phyloP scores from a whole-genome alignment of 805 yeast species.

The Schwanniomyces sp. region DNA sequence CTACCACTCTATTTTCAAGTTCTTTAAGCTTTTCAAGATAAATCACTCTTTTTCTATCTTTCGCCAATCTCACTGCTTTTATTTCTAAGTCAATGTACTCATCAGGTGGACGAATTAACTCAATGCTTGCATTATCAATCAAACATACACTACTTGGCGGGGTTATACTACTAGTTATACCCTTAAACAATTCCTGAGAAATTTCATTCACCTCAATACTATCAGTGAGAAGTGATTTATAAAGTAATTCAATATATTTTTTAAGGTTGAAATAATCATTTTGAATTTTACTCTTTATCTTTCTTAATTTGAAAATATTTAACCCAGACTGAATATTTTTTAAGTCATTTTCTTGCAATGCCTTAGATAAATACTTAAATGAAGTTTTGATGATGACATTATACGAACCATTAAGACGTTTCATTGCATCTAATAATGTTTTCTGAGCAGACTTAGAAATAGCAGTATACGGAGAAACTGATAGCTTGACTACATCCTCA shows the following conservation, averaged over 20 bases:
- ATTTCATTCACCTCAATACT: constrained; percentile 51
- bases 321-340: constrained; percentile 66
- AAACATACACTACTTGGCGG: constrained; percentile 47
- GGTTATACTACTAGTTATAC: constrained; percentile 23
- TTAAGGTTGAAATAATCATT: constrained; percentile 56
- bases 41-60: constrained; percentile 51
- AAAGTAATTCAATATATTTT: constrained; percentile 47
- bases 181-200: constrained; percentile 53
- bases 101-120: constrained; percentile 62
- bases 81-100: constrained; percentile 56
- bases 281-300: constrained; percentile 57
- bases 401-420: constrained; percentile 67
- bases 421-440: constrained; percentile 66
- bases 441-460: constrained; percentile 71
- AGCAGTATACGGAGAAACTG: constrained; percentile 69
- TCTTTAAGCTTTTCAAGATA: constrained; percentile 41
- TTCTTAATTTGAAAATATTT: constrained; percentile 53
- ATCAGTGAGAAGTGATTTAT: constrained; percentile 56
- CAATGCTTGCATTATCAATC: constrained; percentile 43
- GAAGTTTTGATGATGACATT: constrained; percentile 51
- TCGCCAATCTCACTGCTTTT: constrained; percentile 59
- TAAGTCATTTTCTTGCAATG: constrained; percentile 49
- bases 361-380: constrained; percentile 48
- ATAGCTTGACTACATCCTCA: constrained; percentile 60
- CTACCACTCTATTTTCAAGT: constrained; percentile 39